Percentiles rank a stretch among this genome's conserved stretches.
Evolutionary conservation across 2,329 filamentous ascomycete species (phyloP).

Genomic region (Claviceps lovelessii): DNA sequence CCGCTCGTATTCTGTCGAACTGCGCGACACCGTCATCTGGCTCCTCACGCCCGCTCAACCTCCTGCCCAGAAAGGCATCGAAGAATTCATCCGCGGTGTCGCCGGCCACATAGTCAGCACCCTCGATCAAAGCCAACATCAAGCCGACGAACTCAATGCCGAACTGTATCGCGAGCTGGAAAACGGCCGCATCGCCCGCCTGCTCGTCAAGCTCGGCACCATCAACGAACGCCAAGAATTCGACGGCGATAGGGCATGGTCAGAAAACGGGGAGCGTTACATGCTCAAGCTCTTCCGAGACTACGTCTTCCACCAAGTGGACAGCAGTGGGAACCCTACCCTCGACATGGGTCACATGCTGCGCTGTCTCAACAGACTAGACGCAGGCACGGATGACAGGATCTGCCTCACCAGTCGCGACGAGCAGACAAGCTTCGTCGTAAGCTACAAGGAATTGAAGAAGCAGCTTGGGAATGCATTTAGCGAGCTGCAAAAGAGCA

Average conservation of each 20-base stretch:
- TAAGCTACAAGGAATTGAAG: slow-evolving; percentile 81
- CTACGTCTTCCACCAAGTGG: slow-evolving; percentile 93
- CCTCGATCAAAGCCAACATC: slow-evolving; percentile 67
- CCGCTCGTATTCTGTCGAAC: slow-evolving; percentile 60
- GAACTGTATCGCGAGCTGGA: slow-evolving; percentile 72
- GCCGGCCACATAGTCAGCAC: slow-evolving; percentile 60
- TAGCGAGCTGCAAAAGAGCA: slow-evolving; percentile 39
- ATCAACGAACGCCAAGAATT: slow-evolving; percentile 85
- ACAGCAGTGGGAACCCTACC: slow-evolving; percentile 67
- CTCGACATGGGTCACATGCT: slow-evolving; percentile 81
- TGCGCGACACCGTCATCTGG: slow-evolving; percentile 71
- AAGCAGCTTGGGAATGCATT: slow-evolving; percentile 45
- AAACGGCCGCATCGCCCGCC: slow-evolving; percentile 70
- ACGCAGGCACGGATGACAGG: slow-evolving; percentile 77
- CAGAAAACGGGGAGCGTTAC: slow-evolving; percentile 84
- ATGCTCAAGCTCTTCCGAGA: slow-evolving; percentile 90
- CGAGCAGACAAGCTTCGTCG: slow-evolving; percentile 75
- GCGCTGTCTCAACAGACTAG: slow-evolving; percentile 76
- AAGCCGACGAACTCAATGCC: slow-evolving; percentile 58
- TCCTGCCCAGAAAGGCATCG: slow-evolving; percentile 51
- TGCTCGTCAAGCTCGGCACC: slow-evolving; percentile 68
- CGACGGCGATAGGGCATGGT: slow-evolving; percentile 65
- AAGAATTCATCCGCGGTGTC: slow-evolving; percentile 66
- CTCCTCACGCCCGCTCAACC: slow-evolving; percentile 53
- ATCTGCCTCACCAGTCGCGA: slow-evolving; percentile 78